These are phyloP conservation scores for Pichia sp. DNA, from an alignment of 1,139 yeast genomes.

Conservation along the genomic window DNA sequence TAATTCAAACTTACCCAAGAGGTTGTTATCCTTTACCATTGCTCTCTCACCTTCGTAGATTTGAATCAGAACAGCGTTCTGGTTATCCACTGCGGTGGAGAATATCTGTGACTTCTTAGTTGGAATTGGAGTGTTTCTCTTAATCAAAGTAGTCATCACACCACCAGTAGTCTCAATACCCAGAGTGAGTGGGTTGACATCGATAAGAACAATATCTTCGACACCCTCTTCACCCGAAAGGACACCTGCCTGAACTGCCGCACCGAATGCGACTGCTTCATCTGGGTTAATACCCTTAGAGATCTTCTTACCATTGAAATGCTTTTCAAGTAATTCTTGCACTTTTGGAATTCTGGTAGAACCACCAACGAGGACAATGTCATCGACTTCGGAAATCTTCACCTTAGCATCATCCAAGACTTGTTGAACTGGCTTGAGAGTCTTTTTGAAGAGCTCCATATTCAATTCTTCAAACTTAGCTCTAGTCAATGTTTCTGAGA, in stretches of 20 bases:
- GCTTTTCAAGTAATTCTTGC: slow-evolving; percentile 80
- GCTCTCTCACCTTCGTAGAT: slow-evolving; percentile 98
- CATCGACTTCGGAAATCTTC: slow-evolving; percentile 77
- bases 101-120: slow-evolving; percentile 94
- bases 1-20: slow-evolving; percentile 92
- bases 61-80: slow-evolving; percentile 93
- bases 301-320: slow-evolving; percentile 88
- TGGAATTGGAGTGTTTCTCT: slow-evolving; percentile 96
- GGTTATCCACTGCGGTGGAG: slow-evolving; percentile 96
- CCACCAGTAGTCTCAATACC: slow-evolving; percentile 99
- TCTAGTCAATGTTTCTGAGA: slow-evolving; percentile 85
- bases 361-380: slow-evolving; percentile 94
- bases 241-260: slow-evolving; percentile 97
- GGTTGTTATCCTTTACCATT: slow-evolving; percentile 89
- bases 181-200: slow-evolving; percentile 88
- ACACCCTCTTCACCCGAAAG: slow-evolving; percentile 76
- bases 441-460: slow-evolving; percentile 78
- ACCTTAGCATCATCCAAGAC: slow-evolving; percentile 86
- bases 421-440: slow-evolving; percentile 89
- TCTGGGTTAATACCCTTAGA: slow-evolving; percentile 96
- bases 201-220: slow-evolving; percentile 81
- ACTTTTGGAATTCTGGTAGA: slow-evolving; percentile 98
- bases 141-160: slow-evolving; percentile 94
- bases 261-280: slow-evolving; percentile 97
- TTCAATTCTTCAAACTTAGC: slow-evolving; percentile 95